These are phyloP conservation scores for Dictyostelium capitatum DNA, from an alignment of 78 protist species.

Conservation along the genomic window DNA sequence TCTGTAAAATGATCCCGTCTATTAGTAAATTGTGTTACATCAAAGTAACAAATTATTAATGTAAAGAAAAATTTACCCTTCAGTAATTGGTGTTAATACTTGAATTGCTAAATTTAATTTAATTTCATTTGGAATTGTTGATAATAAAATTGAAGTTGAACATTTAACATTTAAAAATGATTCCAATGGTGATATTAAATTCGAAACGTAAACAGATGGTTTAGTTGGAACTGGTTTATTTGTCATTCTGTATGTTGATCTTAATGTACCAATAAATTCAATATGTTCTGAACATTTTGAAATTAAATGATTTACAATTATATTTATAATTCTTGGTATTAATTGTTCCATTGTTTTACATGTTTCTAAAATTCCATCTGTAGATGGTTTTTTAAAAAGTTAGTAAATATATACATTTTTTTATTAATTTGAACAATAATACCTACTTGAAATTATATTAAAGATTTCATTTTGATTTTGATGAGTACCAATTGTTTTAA, in stretches of 20 bases:
- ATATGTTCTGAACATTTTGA: conserved; percentile 54
- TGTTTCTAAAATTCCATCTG: conserved; percentile 24
- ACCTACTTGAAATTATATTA: conserved; percentile 14
- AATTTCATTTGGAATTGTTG: conserved; percentile 9
- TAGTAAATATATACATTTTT: not conserved
- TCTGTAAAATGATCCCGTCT: no score
- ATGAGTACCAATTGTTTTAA: conserved; percentile 30
- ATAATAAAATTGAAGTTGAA: not conserved
- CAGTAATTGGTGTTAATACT: conserved; percentile 29
- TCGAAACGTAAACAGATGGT: conserved; percentile 44
- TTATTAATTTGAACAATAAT: not conserved
- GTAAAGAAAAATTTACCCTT: not conserved
- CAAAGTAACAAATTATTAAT: not conserved
- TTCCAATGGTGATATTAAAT: conserved; percentile 45
- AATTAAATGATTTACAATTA: conserved; percentile 18
- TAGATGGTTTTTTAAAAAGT: no score
- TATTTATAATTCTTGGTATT: not conserved
- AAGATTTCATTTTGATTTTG: not conserved
- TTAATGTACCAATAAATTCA: conserved; percentile 21
- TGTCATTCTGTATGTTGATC: conserved; percentile 48
- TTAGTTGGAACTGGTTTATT: conserved; percentile 64
- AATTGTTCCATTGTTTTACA: conserved; percentile 13
- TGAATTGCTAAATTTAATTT: conserved; percentile 22
- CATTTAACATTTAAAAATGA: conserved; percentile 25
- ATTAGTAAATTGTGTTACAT: no score